phyloP scores from a whole-genome alignment of 2,329 filamentous ascomycete species.

The Paecilomyces fulvus region DNA sequence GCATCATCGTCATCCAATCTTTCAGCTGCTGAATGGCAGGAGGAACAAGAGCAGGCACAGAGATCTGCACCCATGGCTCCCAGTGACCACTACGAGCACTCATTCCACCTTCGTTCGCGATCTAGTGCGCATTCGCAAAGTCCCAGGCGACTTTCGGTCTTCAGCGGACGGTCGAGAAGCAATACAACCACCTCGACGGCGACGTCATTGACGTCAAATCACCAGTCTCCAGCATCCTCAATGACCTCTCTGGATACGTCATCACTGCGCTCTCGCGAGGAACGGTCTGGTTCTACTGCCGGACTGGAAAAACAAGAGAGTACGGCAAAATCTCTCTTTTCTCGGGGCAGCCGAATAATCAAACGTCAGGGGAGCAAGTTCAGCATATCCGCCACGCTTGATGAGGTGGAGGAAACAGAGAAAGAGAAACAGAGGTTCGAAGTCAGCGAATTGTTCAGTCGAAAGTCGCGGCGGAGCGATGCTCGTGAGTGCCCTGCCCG shows the following conservation, averaged over 20 bases:
- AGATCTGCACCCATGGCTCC: slow-evolving; percentile 23
- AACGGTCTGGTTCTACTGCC: slow-evolving; percentile 19
- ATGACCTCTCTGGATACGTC: slow-evolving; percentile 28
- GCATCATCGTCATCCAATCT: background rate
- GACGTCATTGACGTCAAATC: slow-evolving; percentile 21
- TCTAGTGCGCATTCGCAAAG: slow-evolving; percentile 28
- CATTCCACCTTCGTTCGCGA: slow-evolving; percentile 25
- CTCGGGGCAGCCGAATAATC: slow-evolving; percentile 39
- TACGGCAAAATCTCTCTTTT: slow-evolving; percentile 32
- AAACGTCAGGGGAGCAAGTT: slow-evolving; percentile 40
- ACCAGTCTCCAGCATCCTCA: slow-evolving; percentile 38
- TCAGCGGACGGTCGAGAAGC: slow-evolving; percentile 31
- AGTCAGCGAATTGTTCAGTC: slow-evolving; percentile 24
- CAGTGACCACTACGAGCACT: slow-evolving; percentile 25
- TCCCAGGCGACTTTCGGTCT: slow-evolving; percentile 33
- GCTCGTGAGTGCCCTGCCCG: slow-evolving; percentile 24
- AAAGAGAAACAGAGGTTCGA: slow-evolving; percentile 24
- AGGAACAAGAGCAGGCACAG: slow-evolving; percentile 19
- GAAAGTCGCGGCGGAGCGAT: slow-evolving; percentile 23
- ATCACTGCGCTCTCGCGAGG: slow-evolving; percentile 23
- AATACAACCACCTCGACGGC: slow-evolving; percentile 45
- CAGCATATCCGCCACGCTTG: slow-evolving; percentile 32
- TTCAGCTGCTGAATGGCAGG: slow-evolving; percentile 4
- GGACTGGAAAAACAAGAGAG: slow-evolving; percentile 27
- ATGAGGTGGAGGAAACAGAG: slow-evolving; percentile 32